Evolutionary conservation across 331 rosid species (phyloP), one percentile per base, ranked within the genome.

Genomic region (Pyrus hybrid): DNA sequence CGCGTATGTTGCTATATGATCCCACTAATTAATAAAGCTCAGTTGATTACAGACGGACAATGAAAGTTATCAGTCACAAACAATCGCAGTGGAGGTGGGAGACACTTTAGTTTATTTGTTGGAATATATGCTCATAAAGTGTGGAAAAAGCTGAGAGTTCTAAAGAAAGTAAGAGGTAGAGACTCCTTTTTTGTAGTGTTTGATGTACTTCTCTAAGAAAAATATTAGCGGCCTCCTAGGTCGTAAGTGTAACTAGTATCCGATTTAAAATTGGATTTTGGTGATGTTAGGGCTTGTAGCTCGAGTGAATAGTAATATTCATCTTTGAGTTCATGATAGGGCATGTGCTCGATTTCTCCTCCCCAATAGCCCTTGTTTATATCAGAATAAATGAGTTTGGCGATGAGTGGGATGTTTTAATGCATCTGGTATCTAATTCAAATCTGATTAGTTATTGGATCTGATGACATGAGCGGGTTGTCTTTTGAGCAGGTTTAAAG

Each of bases 401-500:
- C 6, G 26, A 57, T 21, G 63, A 18, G n/a, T 49, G 56, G 6
- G 56, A 16, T 49, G 56, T 49, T 49, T 49, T 16, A 49, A 49
- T 16, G n/a, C 9, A 49, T 49, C 6, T 14, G 54, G 54, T 2
- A 14, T 47, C 54, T 47, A 14, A 47, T 5, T 56, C 1, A 1
- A 56, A 18, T 18, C 79, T n/a, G 63, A 25, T 70, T 26, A 7
- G 54, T 70, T 28, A 29, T 51, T 70, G 63, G 63, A 51, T 7
- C 10, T 14, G 66, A 13, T 58, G 25, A 72, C 51, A 58, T n/a
- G 65, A 54, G 21, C 32, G 25, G 51, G 65, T 13, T 76, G 13
- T 76, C 86, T 86, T 84, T 82, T 68, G 78, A 77, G 81, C 81
- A 83, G 88, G 79, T 74, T 53, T 53, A 37, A 58, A 41, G 43